These are phyloP conservation scores for Cyanophora paradoxa DNA, from an alignment of 78 protist genomes.

Conservation along the genomic window DNA sequence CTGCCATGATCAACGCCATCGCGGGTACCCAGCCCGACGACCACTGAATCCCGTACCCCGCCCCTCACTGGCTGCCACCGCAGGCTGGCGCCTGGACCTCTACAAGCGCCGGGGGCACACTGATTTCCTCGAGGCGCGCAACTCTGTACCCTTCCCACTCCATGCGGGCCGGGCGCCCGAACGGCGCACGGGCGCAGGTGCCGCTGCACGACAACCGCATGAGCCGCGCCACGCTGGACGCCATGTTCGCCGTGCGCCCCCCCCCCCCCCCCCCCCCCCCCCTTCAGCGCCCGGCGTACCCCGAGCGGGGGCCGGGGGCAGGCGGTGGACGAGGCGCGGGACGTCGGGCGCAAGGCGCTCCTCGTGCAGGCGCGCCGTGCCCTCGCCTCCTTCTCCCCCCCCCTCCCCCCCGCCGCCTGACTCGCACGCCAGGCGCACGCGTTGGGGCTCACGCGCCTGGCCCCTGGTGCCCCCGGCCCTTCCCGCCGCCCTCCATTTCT, in stretches of 20 bases:
- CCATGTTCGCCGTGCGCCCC: too few relatives aligned
- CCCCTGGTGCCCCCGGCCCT: too few relatives aligned
- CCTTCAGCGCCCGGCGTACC: too few relatives aligned
- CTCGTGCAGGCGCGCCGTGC: neutral
- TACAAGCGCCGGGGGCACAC: neutral
- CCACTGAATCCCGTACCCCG: too few relatives aligned
- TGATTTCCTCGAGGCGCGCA: too few relatives aligned
- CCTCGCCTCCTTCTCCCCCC: neutral
- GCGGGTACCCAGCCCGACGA: too few relatives aligned
- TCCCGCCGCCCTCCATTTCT: too few relatives aligned
- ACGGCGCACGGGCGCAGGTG: neutral
- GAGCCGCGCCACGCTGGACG: neutral
- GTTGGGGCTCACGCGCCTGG: neutral
- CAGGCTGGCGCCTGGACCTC: slow-evolving; percentile 9
- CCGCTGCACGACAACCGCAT: neutral
- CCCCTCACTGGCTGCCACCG: too few relatives aligned
- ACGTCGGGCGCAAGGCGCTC: neutral
- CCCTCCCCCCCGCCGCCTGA: neutral
- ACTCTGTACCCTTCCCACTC: neutral
- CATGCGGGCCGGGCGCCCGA: neutral
- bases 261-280: too few relatives aligned
- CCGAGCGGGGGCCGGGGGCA: too few relatives aligned
- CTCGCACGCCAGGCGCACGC: neutral
- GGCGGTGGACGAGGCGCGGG: neutral
- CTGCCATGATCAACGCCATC: neutral